Base-by-base conservation (phyloP, 2,329 filamentous ascomycete genomes). In the Talaromyces sp. region DNA sequence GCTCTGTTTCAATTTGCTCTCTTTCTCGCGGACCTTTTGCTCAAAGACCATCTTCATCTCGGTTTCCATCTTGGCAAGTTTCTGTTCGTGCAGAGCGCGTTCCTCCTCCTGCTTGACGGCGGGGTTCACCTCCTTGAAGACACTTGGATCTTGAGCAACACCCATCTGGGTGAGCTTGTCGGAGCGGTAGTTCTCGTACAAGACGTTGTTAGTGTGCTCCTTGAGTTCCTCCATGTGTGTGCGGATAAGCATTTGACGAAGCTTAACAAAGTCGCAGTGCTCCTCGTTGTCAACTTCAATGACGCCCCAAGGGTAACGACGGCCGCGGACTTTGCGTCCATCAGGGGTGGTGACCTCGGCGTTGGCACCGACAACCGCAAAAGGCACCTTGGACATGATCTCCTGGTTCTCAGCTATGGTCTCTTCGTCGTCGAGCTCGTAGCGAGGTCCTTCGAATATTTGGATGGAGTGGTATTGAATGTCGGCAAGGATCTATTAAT, bases 21-120 rank as follows among this genome's bases (percentile, higher is more conserved):
- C 95, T 85, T 99, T 99, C 81, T 99, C 95, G 69, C 92, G 88
- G 35, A 99, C 95, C 89, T 99, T 99, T 79, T 99, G 95, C 80
- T 98, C 95, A 92, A 99, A 99, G 70, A 99, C 95, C 91, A 97
- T 96, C 91, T 99, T 99, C 95, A 99, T 99, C 81, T 99, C 95
- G 74, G 92, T 88, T 81, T 99, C 95, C 95, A 99, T 99, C 91
- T 99, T 99, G 79, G 93, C 92, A 71, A 99, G 91, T 85, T 99
- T 99, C 85, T 97, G 93, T 82, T 99, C 95, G 85, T 99, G 95
- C 70, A 99, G 85, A 67, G 91, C 89, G 73, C 95, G 92, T 84
- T 99, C 95, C 82, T 99, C 95, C 79, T 99, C 95, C 82, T 99
- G 95, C 89, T 99, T 99, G 81, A 98, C 95, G 54, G 95, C 93